Conservation (phyloP, 2,329 filamentous ascomycete genomes). For the Epichloe sp. region DNA sequence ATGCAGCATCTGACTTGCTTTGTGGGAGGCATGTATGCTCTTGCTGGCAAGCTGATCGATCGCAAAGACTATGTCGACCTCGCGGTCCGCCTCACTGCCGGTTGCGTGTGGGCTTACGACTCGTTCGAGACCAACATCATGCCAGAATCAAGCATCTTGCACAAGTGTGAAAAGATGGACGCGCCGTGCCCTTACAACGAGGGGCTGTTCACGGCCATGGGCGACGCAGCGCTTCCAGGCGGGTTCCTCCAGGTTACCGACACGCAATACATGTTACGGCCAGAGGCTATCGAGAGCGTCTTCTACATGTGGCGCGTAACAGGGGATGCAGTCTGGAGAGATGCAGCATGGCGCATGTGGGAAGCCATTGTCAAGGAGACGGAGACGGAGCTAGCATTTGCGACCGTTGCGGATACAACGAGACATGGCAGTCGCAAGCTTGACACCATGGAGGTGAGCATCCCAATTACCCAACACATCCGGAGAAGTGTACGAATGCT, state of each 20-base stretch:
- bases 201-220: slow-evolving; percentile 8
- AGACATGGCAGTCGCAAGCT: slow-evolving; percentile 19
- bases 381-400: slow-evolving; percentile 30
- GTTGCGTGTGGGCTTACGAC: slow-evolving; percentile 42
- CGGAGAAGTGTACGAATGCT: not conserved
- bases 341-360: slow-evolving; percentile 37
- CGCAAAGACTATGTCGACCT: slow-evolving; percentile 31
- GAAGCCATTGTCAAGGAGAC: slow-evolving; percentile 27
- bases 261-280: slow-evolving; percentile 29
- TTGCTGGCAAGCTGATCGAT: slow-evolving; percentile 49
- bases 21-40: slow-evolving; percentile 54
- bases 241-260: slow-evolving; percentile 45
- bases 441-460: slow-evolving; percentile 50
- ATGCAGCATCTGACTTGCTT: slow-evolving; percentile 57
- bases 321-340: slow-evolving; percentile 29
- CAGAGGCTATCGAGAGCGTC: slow-evolving; percentile 39
- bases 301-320: slow-evolving; percentile 40
- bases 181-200: slow-evolving; percentile 24
- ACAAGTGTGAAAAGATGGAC: slow-evolving; percentile 22
- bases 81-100: slow-evolving; percentile 34
- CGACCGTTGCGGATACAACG: slow-evolving; percentile 26
- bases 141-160: slow-evolving; percentile 33
- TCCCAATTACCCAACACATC: not conserved
- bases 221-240: slow-evolving; percentile 21
- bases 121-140: slow-evolving; percentile 37